phyloP scores from a whole-genome alignment of 768 basidiomycete species.

The Termitomyces sp. region DNA sequence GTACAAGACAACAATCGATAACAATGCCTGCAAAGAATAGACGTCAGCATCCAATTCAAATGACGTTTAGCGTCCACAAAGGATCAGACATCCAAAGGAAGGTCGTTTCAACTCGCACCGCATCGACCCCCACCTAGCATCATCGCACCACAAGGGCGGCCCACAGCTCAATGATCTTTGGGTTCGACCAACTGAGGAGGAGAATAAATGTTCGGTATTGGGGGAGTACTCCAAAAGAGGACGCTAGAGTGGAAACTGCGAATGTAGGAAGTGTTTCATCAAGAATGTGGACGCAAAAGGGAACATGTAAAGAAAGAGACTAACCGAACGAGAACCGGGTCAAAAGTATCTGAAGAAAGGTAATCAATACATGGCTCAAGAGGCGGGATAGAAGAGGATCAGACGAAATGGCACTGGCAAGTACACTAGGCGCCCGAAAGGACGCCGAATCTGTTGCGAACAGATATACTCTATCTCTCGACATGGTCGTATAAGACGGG shows the following conservation, averaged over 20 bases:
- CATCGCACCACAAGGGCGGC: slow-evolving; percentile 71
- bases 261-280: slow-evolving; percentile 71
- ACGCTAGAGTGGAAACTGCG: slow-evolving; percentile 86
- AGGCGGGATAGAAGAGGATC: slow-evolving; percentile 30
- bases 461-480: slow-evolving; percentile 75
- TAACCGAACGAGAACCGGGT: background rate
- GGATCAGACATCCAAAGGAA: slow-evolving; percentile 91
- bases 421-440: slow-evolving; percentile 63
- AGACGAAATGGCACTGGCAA: slow-evolving; percentile 90
- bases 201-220: slow-evolving; percentile 67
- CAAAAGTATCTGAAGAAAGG: background rate
- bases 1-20: background rate
- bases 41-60: background rate
- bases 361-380: slow-evolving; percentile 2
- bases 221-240: slow-evolving; percentile 74
- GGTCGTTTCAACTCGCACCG: slow-evolving; percentile 69
- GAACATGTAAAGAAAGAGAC: background rate
- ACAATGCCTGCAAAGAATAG: background rate
- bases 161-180: slow-evolving; percentile 61
- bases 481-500: slow-evolving; percentile 90
- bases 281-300: slow-evolving; percentile 14
- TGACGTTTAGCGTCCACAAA: background rate
- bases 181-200: slow-evolving; percentile 72
- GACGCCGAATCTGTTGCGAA: slow-evolving; percentile 73
- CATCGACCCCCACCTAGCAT: slow-evolving; percentile 71